Conservation (phyloP, 1,139 yeast species). For the Ogataea hybrid region DNA sequence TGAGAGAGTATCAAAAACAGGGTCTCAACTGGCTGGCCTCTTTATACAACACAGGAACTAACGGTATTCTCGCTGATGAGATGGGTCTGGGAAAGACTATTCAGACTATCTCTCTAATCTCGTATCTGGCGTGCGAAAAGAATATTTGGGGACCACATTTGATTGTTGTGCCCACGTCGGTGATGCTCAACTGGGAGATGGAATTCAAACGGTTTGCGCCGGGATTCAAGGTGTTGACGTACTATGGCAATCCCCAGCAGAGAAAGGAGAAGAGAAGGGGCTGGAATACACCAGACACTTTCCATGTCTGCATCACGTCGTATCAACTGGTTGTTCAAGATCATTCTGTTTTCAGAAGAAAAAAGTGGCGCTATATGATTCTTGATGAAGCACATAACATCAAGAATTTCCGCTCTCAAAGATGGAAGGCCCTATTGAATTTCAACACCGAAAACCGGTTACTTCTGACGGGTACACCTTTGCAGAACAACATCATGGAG, state of each 20-base stretch:
- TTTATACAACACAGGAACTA: conserved; percentile 85
- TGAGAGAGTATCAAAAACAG: conserved; percentile 91
- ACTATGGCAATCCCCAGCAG: conserved; percentile 97
- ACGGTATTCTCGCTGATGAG: conserved; percentile 97
- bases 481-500: conserved; percentile 89
- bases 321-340: conserved; percentile 97
- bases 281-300: conserved; percentile 95
- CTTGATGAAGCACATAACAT: conserved; percentile 98
- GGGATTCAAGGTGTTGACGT: conserved; percentile 92
- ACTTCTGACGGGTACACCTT: conserved; percentile 91
- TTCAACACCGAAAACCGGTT: conserved; percentile 89
- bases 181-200: conserved; percentile 99
- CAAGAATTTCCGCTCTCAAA: conserved; percentile 90
- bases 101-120: conserved; percentile 84
- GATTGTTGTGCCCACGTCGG: conserved; percentile 96
- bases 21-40: conserved; percentile 98
- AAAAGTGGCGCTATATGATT: conserved; percentile 95
- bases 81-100: conserved; percentile 97
- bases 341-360: conserved; percentile 88
- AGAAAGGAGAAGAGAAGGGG: conserved; percentile 95
- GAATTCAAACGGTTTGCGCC: conserved; percentile 98
- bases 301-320: conserved; percentile 96
- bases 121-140: conserved; percentile 90
- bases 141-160: conserved; percentile 98
- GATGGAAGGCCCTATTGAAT: conserved; percentile 95